These are phyloP conservation scores for Atractiella rhizophila DNA, from an alignment of 768 basidiomycete species.

Conservation along the genomic window DNA sequence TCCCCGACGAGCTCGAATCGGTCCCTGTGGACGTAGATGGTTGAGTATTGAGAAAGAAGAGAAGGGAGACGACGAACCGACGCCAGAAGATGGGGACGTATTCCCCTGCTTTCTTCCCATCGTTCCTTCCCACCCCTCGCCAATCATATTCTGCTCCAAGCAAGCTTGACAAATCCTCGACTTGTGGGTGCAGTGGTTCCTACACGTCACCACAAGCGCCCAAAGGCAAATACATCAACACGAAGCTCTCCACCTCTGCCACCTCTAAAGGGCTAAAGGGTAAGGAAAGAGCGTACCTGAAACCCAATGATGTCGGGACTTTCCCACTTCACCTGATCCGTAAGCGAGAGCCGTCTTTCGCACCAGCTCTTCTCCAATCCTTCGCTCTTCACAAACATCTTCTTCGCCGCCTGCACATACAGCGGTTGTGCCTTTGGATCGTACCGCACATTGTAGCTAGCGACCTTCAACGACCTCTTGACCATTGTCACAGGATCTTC, in stretches of 20 bases:
- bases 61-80: neutral
- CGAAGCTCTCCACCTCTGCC: neutral
- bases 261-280: constrained; percentile 2
- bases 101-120: constrained; percentile 6
- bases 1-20: constrained; percentile 11
- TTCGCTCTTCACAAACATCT: too few relatives aligned
- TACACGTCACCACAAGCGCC: neutral
- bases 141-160: neutral
- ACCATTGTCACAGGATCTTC: too few relatives aligned
- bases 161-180: too few relatives aligned
- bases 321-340: constrained; percentile 6
- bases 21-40: neutral
- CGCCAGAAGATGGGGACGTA: constrained; percentile 10
- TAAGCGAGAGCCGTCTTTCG: too few relatives aligned
- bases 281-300: constrained; percentile 10
- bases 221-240: constrained; percentile 3
- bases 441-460: too few relatives aligned
- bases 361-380: too few relatives aligned
- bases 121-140: constrained; percentile 5
- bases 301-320: constrained; percentile 9
- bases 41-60: neutral
- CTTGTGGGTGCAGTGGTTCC: neutral
- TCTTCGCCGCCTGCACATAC: too few relatives aligned
- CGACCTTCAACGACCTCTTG: too few relatives aligned
- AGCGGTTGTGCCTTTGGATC: too few relatives aligned